Evolutionary conservation across 1,284 basidiomycete genomes (phyloP).

Genomic region (Ganoderma leucocontextum): DNA sequence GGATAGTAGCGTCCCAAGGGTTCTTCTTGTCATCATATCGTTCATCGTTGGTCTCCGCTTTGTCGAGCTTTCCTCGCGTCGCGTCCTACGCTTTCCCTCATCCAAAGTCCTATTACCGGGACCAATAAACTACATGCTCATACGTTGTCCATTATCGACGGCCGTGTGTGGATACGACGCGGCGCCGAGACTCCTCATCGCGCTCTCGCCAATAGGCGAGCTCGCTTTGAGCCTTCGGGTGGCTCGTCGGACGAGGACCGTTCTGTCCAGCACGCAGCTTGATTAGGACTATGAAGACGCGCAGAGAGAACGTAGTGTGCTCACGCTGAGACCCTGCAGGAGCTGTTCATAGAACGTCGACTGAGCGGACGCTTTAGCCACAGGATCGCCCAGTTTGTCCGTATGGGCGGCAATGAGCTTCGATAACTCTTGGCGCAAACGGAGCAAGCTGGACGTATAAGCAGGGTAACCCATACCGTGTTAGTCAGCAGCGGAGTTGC

Average conservation of each 20-base stretch:
- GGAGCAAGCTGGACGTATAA: slow-evolving; percentile 66
- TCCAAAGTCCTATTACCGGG: neutral
- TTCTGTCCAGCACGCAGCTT: slow-evolving; percentile 26
- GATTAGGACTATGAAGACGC: neutral
- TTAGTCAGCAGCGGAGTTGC: neutral
- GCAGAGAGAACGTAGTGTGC: slow-evolving; percentile 38
- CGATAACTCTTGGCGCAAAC: slow-evolving; percentile 86
- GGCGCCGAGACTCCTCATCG: slow-evolving; percentile 61
- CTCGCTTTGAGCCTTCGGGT: slow-evolving; percentile 65
- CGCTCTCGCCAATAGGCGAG: slow-evolving; percentile 66
- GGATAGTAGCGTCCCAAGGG: neutral
- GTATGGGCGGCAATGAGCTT: slow-evolving; percentile 82
- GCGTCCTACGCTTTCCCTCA: neutral
- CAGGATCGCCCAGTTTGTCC: slow-evolving; percentile 68
- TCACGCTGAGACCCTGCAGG: slow-evolving; percentile 80
- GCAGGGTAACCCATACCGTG: slow-evolving; percentile 13
- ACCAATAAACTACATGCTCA: neutral
- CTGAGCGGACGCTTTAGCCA: slow-evolving; percentile 73
- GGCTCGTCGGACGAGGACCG: slow-evolving; percentile 50
- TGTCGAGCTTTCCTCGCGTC: neutral
- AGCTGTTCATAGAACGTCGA: slow-evolving; percentile 80
- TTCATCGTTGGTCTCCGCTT: neutral
- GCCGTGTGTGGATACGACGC: slow-evolving; percentile 45
- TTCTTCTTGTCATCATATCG: neutral
- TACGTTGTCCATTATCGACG: slow-evolving; percentile 22